Percentiles rank a stretch among this genome's conserved stretches.
phyloP scores from a whole-genome alignment of 1,284 basidiomycete genomes.

The Wolfiporia cocos region DNA sequence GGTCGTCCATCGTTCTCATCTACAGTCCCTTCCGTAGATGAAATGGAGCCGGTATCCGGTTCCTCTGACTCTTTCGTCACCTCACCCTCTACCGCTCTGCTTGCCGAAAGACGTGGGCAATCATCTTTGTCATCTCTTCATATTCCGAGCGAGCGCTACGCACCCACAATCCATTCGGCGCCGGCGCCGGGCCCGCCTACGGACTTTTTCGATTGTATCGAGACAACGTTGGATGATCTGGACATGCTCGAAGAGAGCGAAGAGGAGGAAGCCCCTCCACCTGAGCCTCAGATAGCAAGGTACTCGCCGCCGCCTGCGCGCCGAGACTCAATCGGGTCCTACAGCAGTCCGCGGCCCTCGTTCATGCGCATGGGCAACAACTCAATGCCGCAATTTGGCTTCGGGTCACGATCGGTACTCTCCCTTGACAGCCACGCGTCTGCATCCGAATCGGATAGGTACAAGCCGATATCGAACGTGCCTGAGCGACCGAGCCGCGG shows the following conservation, averaged over 20 bases:
- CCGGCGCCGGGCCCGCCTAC: constrained; percentile 55
- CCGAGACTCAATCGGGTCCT: constrained; percentile 6
- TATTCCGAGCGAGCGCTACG: constrained; percentile 18
- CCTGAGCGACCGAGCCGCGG: constrained; percentile 14
- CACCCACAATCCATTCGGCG: constrained; percentile 34
- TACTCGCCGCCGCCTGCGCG: constrained; percentile 8
- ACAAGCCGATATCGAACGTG: constrained; percentile 26
- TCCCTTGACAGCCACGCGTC: background rate
- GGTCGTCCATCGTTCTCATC: constrained; percentile 10
- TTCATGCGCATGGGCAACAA: constrained; percentile 37
- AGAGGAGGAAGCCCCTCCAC: constrained; percentile 18
- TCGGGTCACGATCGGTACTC: constrained; percentile 12
- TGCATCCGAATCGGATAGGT: constrained; percentile 9
- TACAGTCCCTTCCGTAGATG: constrained; percentile 9
- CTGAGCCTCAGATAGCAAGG: background rate
- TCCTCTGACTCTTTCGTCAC: background rate
- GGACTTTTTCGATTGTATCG: constrained; percentile 70
- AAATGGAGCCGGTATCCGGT: no score
- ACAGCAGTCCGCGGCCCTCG: constrained; percentile 23
- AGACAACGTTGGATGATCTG: constrained; percentile 63
- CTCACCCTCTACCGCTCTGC: constrained; percentile 5
- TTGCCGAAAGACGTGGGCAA: constrained; percentile 22
- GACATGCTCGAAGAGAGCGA: constrained; percentile 49
- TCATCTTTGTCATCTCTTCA: constrained; percentile 19
- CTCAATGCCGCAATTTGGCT: constrained; percentile 27